These are phyloP conservation scores for Botrytis pseudocinerea DNA, from an alignment of 2,329 filamentous ascomycete genomes.

Conservation along the genomic window DNA sequence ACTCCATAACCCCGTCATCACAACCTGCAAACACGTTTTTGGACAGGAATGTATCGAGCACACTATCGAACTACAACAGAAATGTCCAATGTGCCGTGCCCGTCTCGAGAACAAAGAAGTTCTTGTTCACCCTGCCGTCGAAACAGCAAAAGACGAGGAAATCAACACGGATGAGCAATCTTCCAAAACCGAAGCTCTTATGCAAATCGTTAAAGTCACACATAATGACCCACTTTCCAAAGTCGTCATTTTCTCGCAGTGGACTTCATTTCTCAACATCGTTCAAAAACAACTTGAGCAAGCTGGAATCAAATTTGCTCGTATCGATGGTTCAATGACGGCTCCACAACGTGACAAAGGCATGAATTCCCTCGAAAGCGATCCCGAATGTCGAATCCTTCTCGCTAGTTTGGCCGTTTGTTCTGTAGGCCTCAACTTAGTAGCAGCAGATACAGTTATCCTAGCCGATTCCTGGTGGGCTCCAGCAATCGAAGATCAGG, in stretches of 20 bases:
- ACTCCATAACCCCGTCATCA: conserved; percentile 74
- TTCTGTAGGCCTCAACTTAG: conserved; percentile 82
- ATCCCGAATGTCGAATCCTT: conserved; percentile 70
- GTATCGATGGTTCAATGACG: conserved; percentile 81
- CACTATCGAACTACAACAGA: conserved; percentile 72
- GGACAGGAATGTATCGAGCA: conserved; percentile 72
- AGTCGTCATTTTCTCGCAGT: conserved; percentile 74
- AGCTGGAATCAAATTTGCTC: conserved; percentile 62
- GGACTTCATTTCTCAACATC: conserved; percentile 72
- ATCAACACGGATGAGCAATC: conserved; percentile 67
- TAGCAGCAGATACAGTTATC: conserved; percentile 82
- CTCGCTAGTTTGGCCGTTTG: conserved; percentile 81
- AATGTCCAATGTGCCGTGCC: conserved; percentile 82
- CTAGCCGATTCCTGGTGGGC: conserved; percentile 89
- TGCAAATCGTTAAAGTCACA: conserved; percentile 72
- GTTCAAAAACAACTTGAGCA: conserved; percentile 67
- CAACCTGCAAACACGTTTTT: conserved; percentile 80
- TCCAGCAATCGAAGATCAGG: conserved; percentile 89
- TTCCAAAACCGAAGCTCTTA: conserved; percentile 78
- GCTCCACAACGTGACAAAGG: conserved; percentile 69
- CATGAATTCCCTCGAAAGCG: conserved; percentile 65
- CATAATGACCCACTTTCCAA: conserved; percentile 64
- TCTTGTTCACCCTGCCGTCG: conserved; percentile 66
- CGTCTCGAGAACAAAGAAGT: conserved; percentile 59
- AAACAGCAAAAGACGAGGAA: conserved; percentile 51